Evolutionary conservation across 164 flowering plant species (phyloP), one percentile per base, ranked within the genome.

Genomic region (Umbilicus rupestris): DNA sequence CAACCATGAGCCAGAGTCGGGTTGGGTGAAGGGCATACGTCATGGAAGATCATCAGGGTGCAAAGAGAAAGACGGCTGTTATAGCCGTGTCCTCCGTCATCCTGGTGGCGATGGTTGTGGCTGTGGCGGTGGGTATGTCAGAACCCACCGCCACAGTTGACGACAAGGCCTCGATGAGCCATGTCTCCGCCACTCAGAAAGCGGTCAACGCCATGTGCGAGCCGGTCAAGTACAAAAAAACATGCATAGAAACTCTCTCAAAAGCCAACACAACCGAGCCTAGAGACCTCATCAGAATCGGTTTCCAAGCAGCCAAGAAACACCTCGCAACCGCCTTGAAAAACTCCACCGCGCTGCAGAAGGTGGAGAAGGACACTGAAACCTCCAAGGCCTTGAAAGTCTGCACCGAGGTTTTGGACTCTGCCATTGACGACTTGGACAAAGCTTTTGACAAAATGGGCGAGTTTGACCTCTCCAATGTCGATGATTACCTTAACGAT

Each of bases 171-270:
- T 55, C 60, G 5, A 55, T 33, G 2, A 55, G 60, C 31, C 60
- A 79, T 3, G 28, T 82, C 3, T 42, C 78, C 0, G 35, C 84
- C 1, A 73, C 87, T 0, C 64, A 33, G 16, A 84, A 86, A 66
- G 75, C 85, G 1, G 64, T 84, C 37, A 8, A 77, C 22, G 66
- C 78, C 59, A 73, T 86, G 5, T 87, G 92, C 66, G 74, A 78
- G 9, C 81, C 84, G 8, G 79, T 82, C 0, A 82, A 81, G 29
- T 83, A 84, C 70, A 73, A 66, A 26, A 73, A 82, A 19, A 59
- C 83, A 5, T 87, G 92, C 37, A 70, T 42, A 2, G 64, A 73
- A 2, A 74, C 76, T 67, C 78, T 87, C 0, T 65, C 74, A 6
- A 41, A 41, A n/a, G 65, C 46, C 0, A 77, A 84, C 70, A 69